These are phyloP conservation scores for Colletotrichum brevisporum DNA, from an alignment of 2,329 filamentous ascomycete genomes.

Conservation along the genomic window DNA sequence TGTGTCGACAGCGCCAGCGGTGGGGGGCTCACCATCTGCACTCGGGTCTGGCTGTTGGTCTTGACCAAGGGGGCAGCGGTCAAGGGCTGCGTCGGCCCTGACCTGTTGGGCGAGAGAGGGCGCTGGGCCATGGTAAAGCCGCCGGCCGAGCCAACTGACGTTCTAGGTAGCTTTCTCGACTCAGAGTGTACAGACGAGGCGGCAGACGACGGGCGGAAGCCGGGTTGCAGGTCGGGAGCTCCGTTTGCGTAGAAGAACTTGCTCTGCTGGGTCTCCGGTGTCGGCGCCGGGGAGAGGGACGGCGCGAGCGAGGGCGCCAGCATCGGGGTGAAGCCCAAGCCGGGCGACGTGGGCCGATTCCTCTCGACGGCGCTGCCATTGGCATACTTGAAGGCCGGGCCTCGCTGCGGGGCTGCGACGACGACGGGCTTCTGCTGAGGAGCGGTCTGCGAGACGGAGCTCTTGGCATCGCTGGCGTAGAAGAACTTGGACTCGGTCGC, in stretches of 20 bases:
- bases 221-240: slow-evolving; percentile 62
- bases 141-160: slow-evolving; percentile 37
- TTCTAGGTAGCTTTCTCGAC: slow-evolving; percentile 55
- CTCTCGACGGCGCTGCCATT: slow-evolving; percentile 61
- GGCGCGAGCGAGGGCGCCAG: slow-evolving; percentile 46
- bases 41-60: slow-evolving; percentile 46
- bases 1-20: slow-evolving; percentile 52
- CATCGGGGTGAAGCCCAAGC: slow-evolving; percentile 32
- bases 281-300: slow-evolving; percentile 50
- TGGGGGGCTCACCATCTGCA: slow-evolving; percentile 54
- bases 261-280: slow-evolving; percentile 59
- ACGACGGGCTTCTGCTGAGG: slow-evolving; percentile 38
- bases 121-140: slow-evolving; percentile 52
- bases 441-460: slow-evolving; percentile 24
- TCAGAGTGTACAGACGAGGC: slow-evolving; percentile 61
- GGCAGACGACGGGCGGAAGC: slow-evolving; percentile 51
- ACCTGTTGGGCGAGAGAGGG: slow-evolving; percentile 67
- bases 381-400: slow-evolving; percentile 70
- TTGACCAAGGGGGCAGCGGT: slow-evolving; percentile 26
- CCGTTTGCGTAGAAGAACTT: slow-evolving; percentile 86
- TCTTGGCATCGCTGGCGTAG: slow-evolving; percentile 84
- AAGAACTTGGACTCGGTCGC: slow-evolving; percentile 83
- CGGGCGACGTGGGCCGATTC: slow-evolving; percentile 51
- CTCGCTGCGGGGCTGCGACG: slow-evolving; percentile 59
- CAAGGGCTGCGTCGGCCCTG: slow-evolving; percentile 41